phyloP scores from a whole-genome alignment of 805 yeast genomes.

The Kuraishia ogatae region DNA sequence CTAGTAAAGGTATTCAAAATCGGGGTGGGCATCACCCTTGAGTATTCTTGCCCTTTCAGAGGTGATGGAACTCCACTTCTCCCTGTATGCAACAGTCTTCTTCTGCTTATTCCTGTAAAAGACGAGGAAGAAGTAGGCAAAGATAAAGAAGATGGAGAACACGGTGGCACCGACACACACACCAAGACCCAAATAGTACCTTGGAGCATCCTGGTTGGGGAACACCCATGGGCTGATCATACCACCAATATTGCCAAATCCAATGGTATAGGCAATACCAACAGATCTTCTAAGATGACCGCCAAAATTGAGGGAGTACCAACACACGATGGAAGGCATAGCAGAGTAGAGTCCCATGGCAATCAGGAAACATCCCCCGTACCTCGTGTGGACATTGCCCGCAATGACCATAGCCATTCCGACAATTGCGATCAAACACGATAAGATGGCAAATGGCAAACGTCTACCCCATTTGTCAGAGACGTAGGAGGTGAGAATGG shows the following conservation, averaged over 20 bases:
- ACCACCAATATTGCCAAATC: constrained; percentile 70
- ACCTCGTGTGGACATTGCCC: constrained; percentile 33
- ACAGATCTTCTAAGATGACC: constrained; percentile 54
- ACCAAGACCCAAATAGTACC: constrained; percentile 44
- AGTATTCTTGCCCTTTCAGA: constrained; percentile 19
- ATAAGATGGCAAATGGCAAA: constrained; percentile 29
- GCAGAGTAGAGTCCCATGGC: constrained; percentile 53
- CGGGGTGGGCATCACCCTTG: constrained; percentile 31
- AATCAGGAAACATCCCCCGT: constrained; percentile 55
- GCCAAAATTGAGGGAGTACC: constrained; percentile 53
- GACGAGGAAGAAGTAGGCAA: constrained; percentile 22
- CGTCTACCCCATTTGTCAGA: constrained; percentile 49
- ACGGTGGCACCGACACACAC: constrained; percentile 39
- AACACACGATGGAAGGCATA: constrained; percentile 65
- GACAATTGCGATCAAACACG: constrained; percentile 29
- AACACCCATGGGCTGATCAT: constrained; percentile 54
- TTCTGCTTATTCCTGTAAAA: constrained; percentile 26
- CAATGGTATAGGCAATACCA: constrained; percentile 45
- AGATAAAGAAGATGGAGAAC: constrained; percentile 27
- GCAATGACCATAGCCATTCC: constrained; percentile 54
- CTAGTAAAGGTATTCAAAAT: constrained; percentile 36
- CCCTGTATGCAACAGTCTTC: constrained; percentile 18
- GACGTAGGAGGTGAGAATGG: constrained; percentile 49
- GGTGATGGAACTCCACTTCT: constrained; percentile 16
- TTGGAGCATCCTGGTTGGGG: constrained; percentile 48